These are phyloP conservation scores for Macrocybe sp. DNA, from an alignment of 1,284 basidiomycete species.

Conservation along the genomic window DNA sequence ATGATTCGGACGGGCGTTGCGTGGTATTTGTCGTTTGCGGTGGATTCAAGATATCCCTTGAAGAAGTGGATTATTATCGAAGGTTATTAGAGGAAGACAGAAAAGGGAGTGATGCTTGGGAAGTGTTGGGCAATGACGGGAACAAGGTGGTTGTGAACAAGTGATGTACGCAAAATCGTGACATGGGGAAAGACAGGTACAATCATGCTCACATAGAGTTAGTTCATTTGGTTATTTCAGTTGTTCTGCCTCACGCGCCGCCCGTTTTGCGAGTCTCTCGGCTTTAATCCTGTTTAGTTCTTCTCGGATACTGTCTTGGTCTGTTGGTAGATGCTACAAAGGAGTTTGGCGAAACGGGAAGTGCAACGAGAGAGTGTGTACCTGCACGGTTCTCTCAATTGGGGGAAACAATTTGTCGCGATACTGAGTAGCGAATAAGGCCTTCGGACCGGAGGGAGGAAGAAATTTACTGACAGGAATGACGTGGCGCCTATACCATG, in stretches of 20 bases:
- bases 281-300: conserved; percentile 69
- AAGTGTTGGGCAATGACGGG: conserved; percentile 15
- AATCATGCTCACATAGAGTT: neutral
- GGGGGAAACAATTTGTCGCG: conserved; percentile 67
- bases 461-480: conserved; percentile 61
- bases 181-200: neutral
- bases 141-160: conserved; percentile 15
- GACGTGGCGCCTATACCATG: conserved; percentile 82
- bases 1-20: conserved; percentile 20
- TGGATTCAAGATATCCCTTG: conserved; percentile 60
- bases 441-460: neutral
- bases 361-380: conserved; percentile 20
- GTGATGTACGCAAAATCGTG: conserved; percentile 2
- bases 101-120: conserved; percentile 13
- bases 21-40: conserved; percentile 69
- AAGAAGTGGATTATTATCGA: conserved; percentile 46
- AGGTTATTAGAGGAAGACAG: conserved; percentile 31
- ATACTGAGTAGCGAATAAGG: conserved; percentile 42
- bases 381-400: conserved; percentile 49
- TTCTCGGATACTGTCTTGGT: conserved; percentile 56
- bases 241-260: conserved; percentile 31
- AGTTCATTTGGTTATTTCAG: conserved; percentile 13
- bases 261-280: conserved; percentile 47
- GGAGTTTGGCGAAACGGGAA: neutral
- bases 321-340: conserved; percentile 54